A percentile compares a stretch with the other conserved stretches of the same genome.
phyloP scores from a whole-genome alignment of 192 early-diverging fungal genomes.

The Backusella mclennaniae region DNA sequence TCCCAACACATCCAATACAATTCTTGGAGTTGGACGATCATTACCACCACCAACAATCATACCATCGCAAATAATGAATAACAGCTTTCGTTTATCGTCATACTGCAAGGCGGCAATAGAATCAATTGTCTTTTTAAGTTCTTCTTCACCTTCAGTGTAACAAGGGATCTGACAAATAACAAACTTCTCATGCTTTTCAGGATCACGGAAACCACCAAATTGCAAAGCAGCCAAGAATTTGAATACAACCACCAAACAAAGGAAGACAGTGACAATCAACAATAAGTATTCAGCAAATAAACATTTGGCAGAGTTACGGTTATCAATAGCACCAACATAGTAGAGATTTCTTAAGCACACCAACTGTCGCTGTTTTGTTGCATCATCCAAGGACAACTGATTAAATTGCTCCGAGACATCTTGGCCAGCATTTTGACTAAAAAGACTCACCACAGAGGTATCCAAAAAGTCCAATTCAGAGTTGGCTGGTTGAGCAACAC shows the following conservation, averaged over 20 bases:
- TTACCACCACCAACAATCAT: constrained; percentile 95
- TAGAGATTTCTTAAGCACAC: constrained; percentile 84
- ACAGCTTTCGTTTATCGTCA: constrained; percentile 85
- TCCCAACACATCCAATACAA: constrained; percentile 88
- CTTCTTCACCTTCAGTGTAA: constrained; percentile 90
- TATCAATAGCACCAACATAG: constrained; percentile 84
- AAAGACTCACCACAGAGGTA: constrained; percentile 56
- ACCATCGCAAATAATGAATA: constrained; percentile 90
- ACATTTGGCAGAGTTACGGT: constrained; percentile 75
- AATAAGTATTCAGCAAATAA: constrained; percentile 85
- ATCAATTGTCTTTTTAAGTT: constrained; percentile 80
- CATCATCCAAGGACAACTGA: constrained; percentile 45
- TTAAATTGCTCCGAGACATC: constrained; percentile 66
- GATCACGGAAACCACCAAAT: constrained; percentile 63
- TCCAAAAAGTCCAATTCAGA: constrained; percentile 60
- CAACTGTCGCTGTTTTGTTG: constrained; percentile 46
- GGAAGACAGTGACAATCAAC: constrained; percentile 73
- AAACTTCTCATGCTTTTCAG: constrained; percentile 93
- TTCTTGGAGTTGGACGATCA: constrained; percentile 89
- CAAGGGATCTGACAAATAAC: constrained; percentile 94
- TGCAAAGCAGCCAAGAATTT: constrained; percentile 79
- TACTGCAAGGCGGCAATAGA: constrained; percentile 74
- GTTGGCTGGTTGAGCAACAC: constrained; percentile 35
- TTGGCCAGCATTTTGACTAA: constrained; percentile 58
- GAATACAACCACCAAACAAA: constrained; percentile 78